These are phyloP conservation scores for Magnolia officinalis DNA, from an alignment of 164 flowering plant genomes.

Conservation along the genomic window DNA sequence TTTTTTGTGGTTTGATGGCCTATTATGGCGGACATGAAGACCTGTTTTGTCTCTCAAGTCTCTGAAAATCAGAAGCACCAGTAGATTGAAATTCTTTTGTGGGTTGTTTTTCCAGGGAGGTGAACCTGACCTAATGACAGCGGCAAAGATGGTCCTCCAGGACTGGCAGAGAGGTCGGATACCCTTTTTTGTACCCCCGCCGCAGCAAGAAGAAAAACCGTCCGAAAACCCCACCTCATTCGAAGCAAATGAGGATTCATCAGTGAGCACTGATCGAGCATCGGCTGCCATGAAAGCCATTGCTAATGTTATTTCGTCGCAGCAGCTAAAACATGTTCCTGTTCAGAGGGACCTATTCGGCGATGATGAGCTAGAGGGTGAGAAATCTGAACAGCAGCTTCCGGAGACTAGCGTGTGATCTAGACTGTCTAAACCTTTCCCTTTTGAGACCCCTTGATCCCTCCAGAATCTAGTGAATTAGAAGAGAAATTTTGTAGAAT, in stretches of 20 bases:
- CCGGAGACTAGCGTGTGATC: neutral
- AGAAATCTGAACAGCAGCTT: conserved; percentile 17
- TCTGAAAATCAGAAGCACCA: no score
- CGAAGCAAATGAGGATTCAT: conserved; percentile 24
- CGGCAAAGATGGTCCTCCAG: conserved; percentile 91
- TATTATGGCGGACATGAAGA: neutral
- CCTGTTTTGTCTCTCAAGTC: neutral
- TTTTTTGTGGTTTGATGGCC: neutral
- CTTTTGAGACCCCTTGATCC: no score
- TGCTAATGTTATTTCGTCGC: conserved; percentile 66
- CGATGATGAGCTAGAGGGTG: conserved; percentile 41
- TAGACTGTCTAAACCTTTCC: neutral
- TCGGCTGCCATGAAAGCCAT: conserved; percentile 73
- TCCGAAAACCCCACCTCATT: conserved; percentile 28
- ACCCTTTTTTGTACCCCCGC: conserved; percentile 94
- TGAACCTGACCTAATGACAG: conserved; percentile 87
- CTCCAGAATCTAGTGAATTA: no score
- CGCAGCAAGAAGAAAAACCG: conserved; percentile 38
- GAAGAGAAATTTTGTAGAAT: no score
- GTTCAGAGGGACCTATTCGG: conserved; percentile 71
- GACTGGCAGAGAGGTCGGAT: conserved; percentile 97
- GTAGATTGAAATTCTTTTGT: neutral
- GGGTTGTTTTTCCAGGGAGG: conserved; percentile 58
- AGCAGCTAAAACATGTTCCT: conserved; percentile 64
- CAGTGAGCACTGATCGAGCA: conserved; percentile 36